phyloP scores from a whole-genome alignment of 345 rosid genomes.

The Aquilaria sinensis region DNA sequence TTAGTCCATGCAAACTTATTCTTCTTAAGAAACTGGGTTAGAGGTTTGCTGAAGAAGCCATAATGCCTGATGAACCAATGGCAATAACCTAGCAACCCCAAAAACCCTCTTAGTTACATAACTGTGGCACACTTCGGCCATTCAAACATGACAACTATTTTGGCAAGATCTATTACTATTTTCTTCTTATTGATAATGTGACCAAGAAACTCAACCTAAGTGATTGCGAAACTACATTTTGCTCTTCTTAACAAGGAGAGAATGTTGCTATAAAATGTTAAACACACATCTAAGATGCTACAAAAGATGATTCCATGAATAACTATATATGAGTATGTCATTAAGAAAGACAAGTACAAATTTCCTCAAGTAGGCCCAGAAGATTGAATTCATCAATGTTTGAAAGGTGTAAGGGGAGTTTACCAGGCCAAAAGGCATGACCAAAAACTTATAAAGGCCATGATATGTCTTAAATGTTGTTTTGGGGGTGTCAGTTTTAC shows the following conservation, averaged over 20 bases:
- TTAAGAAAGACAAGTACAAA: background rate
- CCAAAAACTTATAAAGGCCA: background rate
- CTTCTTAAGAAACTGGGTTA: background rate
- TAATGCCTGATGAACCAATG: background rate
- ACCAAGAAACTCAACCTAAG: background rate
- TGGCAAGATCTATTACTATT: background rate
- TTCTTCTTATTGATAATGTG: background rate
- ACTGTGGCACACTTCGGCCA: background rate
- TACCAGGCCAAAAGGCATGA: background rate
- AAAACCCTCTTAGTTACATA: background rate
- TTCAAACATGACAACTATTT: background rate
- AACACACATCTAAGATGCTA: background rate
- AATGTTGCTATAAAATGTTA: background rate
- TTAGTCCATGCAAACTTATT: background rate
- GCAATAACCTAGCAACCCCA: background rate
- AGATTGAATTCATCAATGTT: background rate
- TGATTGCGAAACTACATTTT: background rate
- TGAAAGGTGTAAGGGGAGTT: background rate
- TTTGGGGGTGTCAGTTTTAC: background rate
- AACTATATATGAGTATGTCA: background rate
- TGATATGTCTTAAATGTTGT: background rate
- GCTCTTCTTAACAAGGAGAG: background rate
- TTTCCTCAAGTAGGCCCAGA: no score
- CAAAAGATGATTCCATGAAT: background rate
- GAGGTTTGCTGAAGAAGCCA: background rate